Percentiles rank a stretch among this genome's conserved stretches.
Conservation (phyloP, 768 basidiomycete genomes). For the Mycena galopus region DNA sequence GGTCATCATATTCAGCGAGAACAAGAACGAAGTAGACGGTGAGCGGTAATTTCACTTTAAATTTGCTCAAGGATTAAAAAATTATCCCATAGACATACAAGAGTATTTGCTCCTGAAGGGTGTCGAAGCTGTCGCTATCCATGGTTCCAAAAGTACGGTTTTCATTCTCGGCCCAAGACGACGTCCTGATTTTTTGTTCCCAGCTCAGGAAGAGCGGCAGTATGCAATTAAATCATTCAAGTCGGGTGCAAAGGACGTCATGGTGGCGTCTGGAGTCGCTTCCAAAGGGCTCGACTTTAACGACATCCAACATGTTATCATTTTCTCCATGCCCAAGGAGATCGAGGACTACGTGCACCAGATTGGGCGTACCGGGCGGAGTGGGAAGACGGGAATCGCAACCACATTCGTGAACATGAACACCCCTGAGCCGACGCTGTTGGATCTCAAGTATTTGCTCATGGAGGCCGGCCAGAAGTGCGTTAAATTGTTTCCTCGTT, state of each 20-base stretch:
- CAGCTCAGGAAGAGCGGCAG: conserved; percentile 98
- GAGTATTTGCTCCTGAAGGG: conserved; percentile 97
- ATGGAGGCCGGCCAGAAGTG: conserved; percentile 99
- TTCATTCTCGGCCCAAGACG: background rate
- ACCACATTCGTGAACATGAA: conserved; percentile 99
- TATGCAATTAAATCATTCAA: conserved; percentile 99
- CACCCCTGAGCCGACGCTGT: conserved; percentile 93
- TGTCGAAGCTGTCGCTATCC: conserved; percentile 98
- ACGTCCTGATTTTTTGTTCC: conserved; percentile 13
- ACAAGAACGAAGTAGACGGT: conserved; percentile 99
- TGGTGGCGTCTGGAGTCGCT: conserved; percentile 98
- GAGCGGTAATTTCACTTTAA: conserved; percentile 36
- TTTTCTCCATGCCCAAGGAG: conserved; percentile 99
- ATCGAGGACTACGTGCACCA: conserved; percentile 99
- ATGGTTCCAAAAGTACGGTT: conserved; percentile 92
- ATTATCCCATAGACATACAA: conserved; percentile 83
- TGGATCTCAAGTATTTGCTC: conserved; percentile 96
- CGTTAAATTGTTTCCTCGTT: conserved; percentile 41
- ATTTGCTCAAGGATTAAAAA: conserved; percentile 5
- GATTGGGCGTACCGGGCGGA: conserved; percentile 97
- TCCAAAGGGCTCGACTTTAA: conserved; percentile 99
- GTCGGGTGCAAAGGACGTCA: conserved; percentile 96
- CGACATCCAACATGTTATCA: conserved; percentile 99
- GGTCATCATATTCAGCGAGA: conserved; percentile 97
- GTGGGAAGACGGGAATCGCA: conserved; percentile 98